Evolutionary conservation across 2,329 filamentous ascomycete species (phyloP).

Genomic region (Aspergillus sp.): DNA sequence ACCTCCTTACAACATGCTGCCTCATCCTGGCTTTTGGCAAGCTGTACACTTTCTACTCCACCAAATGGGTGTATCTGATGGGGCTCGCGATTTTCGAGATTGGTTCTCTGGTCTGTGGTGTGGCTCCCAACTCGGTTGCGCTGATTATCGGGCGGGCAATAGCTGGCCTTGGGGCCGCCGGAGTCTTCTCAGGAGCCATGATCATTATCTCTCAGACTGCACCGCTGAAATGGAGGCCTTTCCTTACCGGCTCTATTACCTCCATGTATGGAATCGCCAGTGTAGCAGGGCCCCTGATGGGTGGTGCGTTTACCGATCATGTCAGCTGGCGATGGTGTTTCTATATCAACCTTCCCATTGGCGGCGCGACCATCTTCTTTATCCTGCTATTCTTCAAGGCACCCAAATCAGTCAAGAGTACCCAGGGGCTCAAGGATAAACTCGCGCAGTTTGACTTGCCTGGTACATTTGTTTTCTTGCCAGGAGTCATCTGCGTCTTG

Average conservation of each 20-base stretch:
- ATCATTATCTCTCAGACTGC: conserved; percentile 45
- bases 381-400: conserved; percentile 36
- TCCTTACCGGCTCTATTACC: conserved; percentile 45
- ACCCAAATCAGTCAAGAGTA: conserved; percentile 40
- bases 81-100: conserved; percentile 47
- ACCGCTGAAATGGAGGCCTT: conserved; percentile 42
- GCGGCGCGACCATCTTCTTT: conserved; percentile 47
- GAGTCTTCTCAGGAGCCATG: conserved; percentile 43
- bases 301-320: conserved; percentile 22
- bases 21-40: conserved; percentile 48
- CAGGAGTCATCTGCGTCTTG: conserved; percentile 39
- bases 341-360: conserved; percentile 59
- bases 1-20: conserved; percentile 47
- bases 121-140: conserved; percentile 40
- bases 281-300: conserved; percentile 43
- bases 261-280: conserved; percentile 48
- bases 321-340: conserved; percentile 46
- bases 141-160: conserved; percentile 47
- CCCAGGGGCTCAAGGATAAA: conserved; percentile 25
- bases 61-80: conserved; percentile 47
- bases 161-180: conserved; percentile 43
- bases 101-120: conserved; percentile 43
- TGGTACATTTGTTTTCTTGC: conserved; percentile 33
- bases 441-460: conserved; percentile 46
- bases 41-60: conserved; percentile 46